phyloP scores from a whole-genome alignment of 2,329 filamentous ascomycete species.

The Aspergillus piperis region DNA sequence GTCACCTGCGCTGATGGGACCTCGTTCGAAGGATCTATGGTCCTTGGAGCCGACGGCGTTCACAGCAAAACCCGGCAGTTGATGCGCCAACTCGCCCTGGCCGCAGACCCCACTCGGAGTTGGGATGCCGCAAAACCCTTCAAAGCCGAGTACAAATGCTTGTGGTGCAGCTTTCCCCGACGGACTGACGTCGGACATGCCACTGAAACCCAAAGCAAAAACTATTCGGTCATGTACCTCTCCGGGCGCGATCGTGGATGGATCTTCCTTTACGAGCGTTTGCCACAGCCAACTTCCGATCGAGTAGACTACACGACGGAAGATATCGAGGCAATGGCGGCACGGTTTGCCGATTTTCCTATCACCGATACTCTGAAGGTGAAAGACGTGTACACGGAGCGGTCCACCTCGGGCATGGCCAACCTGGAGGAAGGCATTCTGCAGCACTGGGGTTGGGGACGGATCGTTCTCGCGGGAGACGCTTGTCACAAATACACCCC shows the following conservation, averaged over 20 bases:
- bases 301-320: conserved; percentile 27
- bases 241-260: conserved; percentile 31
- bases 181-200: background rate
- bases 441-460: conserved; percentile 38
- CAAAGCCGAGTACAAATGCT: conserved; percentile 1
- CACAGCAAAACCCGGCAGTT: conserved; percentile 12
- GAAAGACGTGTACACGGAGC: conserved; percentile 30
- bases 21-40: conserved; percentile 6
- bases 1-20: conserved; percentile 8
- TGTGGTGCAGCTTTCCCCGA: conserved; percentile 8
- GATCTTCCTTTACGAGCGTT: conserved; percentile 38
- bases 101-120: background rate
- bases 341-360: conserved; percentile 29
- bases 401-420: conserved; percentile 29
- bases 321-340: conserved; percentile 31
- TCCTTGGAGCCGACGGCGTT: conserved; percentile 18
- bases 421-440: conserved; percentile 44
- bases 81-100: conserved; percentile 4
- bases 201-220: conserved; percentile 13
- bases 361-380: conserved; percentile 30
- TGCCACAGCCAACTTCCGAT: conserved; percentile 28
- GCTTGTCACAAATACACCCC: conserved; percentile 44
- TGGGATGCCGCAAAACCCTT: conserved; percentile 2
- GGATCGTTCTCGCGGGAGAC: conserved; percentile 42
- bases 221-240: conserved; percentile 30